Percentiles rank a stretch among this genome's conserved stretches.
phyloP scores from a whole-genome alignment of 2,329 filamentous ascomycete genomes.

The Metarhizium robertsii region DNA sequence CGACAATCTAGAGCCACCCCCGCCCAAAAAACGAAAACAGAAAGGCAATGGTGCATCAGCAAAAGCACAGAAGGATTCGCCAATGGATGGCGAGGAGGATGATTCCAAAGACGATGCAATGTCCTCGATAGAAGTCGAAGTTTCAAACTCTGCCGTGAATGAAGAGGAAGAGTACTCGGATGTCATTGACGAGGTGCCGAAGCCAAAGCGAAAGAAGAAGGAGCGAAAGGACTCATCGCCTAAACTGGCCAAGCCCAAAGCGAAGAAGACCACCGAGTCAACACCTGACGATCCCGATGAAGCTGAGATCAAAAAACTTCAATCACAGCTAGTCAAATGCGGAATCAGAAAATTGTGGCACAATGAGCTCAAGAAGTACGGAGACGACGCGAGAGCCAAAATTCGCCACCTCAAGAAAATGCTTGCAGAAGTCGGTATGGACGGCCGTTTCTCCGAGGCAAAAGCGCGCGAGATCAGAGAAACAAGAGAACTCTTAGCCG shows the following conservation, averaged over 20 bases:
- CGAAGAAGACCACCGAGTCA: constrained; percentile 18
- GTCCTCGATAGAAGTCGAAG: constrained; percentile 10
- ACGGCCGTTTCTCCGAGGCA: constrained; percentile 74
- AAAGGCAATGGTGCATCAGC: not conserved
- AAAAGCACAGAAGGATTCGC: constrained; percentile 7
- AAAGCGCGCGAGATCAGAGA: constrained; percentile 85
- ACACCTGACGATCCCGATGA: constrained; percentile 49
- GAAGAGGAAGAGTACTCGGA: constrained; percentile 32
- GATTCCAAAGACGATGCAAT: constrained; percentile 13
- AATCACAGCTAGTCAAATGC: constrained; percentile 80
- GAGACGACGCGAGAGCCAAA: constrained; percentile 65
- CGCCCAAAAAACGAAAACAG: not conserved
- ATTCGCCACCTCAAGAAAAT: constrained; percentile 71
- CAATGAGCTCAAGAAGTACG: constrained; percentile 68
- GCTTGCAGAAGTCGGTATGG: constrained; percentile 78
- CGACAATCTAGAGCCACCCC: not conserved
- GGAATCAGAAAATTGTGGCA: constrained; percentile 89
- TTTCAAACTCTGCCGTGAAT: constrained; percentile 13
- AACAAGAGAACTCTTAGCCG: constrained; percentile 69
- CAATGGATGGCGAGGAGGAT: constrained; percentile 4
- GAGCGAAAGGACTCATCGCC: constrained; percentile 21
- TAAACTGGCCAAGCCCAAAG: constrained; percentile 18
- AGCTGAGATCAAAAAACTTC: constrained; percentile 78
- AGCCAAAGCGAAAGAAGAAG: constrained; percentile 49
- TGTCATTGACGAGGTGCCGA: constrained; percentile 64